Evolutionary conservation across 2,329 filamentous ascomycete species (phyloP), one percentile per base, ranked within the genome.

Genomic region (Aspergillus pseudoglaucus): DNA sequence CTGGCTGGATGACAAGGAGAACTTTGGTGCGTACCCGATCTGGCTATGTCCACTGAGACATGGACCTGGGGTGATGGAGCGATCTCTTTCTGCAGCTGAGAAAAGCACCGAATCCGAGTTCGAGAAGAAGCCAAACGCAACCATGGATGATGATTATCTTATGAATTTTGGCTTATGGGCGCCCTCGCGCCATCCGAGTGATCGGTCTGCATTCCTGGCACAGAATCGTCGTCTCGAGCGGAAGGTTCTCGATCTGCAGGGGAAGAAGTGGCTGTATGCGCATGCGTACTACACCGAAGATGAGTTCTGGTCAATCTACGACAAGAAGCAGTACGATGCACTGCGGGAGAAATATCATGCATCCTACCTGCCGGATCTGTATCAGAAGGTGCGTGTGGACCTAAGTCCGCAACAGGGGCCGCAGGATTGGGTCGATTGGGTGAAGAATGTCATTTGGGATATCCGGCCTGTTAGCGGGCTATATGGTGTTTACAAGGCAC

Each of bases 261-360:
- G 88, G 2, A 81, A 86, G 73, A 94, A 94, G 72, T 93, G 88
- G 85, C 73, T 94, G 10, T 94, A 95, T 66, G 88, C 88, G 2
- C 86, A 91, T 60, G 85, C 87, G 0, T 94, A 90, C 70, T 93
- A 93, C 65, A 77, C 79, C n/a, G 79, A 86, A 50, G 60, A 68
- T 4, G 70, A 74, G 48, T 74, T 74, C 53, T 74, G 71, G 71
- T 46, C 53, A 5, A 67, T 70, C 42, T 73, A 72, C 50, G 64
- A 74, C 46, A 62, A 61, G 37, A 50, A 58, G 2, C 57, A 56
- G 55, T 72, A 74, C 38, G 66, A 70, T 33, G 53, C 44, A 6
- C 46, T 74, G 53, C 58, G 71, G 6, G 53, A 54, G 25, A 73
- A 68, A 47, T 73, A 73, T 46, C 52, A 62, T 43, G 71, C 70